A percentile compares a stretch with the other conserved stretches of the same genome.
Conservation (phyloP, 306 rosid species). For the Senna tora region DNA sequence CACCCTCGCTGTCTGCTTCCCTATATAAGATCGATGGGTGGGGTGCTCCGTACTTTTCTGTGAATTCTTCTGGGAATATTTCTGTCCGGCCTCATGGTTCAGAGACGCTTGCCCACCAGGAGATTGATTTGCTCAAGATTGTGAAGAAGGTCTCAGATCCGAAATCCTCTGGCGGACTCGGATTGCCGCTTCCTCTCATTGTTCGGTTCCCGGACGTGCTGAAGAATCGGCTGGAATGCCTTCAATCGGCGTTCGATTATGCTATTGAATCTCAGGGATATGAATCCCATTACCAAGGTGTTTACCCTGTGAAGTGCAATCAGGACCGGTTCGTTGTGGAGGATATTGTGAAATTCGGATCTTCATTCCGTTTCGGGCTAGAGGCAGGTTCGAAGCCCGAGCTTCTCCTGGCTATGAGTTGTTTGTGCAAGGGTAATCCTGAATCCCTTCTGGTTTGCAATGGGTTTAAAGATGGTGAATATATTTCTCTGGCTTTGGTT, state of each 20-base stretch:
- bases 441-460: constrained; percentile 78
- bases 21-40: constrained; percentile 77
- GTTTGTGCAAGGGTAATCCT: constrained; percentile 78
- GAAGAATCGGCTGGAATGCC: constrained; percentile 75
- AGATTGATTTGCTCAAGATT: constrained; percentile 83
- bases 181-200: constrained; percentile 80
- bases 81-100: constrained; percentile 75
- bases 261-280: constrained; percentile 72
- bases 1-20: constrained; percentile 57
- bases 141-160: constrained; percentile 83
- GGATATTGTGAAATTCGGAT: constrained; percentile 81
- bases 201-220: constrained; percentile 84
- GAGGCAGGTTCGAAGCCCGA: constrained; percentile 98
- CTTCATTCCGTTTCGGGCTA: constrained; percentile 75
- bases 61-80: constrained; percentile 72
- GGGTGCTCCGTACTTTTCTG: constrained; percentile 83
- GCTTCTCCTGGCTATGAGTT: constrained; percentile 89
- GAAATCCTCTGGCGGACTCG: constrained; percentile 70
- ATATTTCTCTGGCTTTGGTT: constrained; percentile 74
- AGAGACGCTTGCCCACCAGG: constrained; percentile 79
- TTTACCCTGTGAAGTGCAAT: constrained; percentile 92
- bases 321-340: constrained; percentile 95
- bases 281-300: constrained; percentile 84
- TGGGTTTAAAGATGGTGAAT: constrained; percentile 82
- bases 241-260: constrained; percentile 69